A percentile compares a stretch with the other conserved stretches of the same genome.
Conservation (phyloP, 2,329 filamentous ascomycete genomes). For the Aspergillus luchuensis region DNA sequence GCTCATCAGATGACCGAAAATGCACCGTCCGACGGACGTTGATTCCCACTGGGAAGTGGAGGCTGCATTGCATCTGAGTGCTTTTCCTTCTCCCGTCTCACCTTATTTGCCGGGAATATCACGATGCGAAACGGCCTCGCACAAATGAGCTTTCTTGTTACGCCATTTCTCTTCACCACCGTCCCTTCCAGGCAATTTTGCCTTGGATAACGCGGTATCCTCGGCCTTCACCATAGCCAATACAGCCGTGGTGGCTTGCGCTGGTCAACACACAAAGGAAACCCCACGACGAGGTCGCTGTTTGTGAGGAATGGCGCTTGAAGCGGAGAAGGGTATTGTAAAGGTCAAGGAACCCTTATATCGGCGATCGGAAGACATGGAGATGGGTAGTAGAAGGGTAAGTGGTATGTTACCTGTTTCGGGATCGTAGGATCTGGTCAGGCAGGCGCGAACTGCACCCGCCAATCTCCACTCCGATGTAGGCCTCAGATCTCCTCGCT, state of each 20-base stretch:
- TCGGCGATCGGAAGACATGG: not conserved
- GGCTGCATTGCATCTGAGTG: constrained; percentile 3
- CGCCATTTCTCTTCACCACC: not conserved
- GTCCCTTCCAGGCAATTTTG: constrained; percentile 10
- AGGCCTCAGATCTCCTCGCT: not conserved
- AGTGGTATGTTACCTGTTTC: not conserved
- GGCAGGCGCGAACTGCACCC: not conserved
- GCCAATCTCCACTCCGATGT: constrained; percentile 1
- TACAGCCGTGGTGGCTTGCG: constrained; percentile 15
- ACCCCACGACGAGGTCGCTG: not conserved
- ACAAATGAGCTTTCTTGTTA: constrained; percentile 4
- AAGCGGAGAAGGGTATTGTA: not conserved
- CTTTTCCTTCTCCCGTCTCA: not conserved
- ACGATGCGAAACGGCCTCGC: constrained; percentile 1
- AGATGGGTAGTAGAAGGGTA: no score
- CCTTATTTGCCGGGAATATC: not conserved
- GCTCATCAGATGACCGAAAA: constrained; percentile 3
- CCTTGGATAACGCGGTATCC: constrained; percentile 23
- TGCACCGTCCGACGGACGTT: not conserved
- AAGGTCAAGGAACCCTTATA: not conserved
- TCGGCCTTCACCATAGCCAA: constrained; percentile 16
- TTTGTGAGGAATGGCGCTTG: not conserved
- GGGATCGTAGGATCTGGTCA: not conserved
- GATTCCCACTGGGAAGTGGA: constrained; percentile 1
- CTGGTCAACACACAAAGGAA: constrained; percentile 10